Evolutionary conservation across 1,139 yeast species (phyloP), one percentile per base, ranked within the genome.

Genomic region (Saccharomyces hybrid): DNA sequence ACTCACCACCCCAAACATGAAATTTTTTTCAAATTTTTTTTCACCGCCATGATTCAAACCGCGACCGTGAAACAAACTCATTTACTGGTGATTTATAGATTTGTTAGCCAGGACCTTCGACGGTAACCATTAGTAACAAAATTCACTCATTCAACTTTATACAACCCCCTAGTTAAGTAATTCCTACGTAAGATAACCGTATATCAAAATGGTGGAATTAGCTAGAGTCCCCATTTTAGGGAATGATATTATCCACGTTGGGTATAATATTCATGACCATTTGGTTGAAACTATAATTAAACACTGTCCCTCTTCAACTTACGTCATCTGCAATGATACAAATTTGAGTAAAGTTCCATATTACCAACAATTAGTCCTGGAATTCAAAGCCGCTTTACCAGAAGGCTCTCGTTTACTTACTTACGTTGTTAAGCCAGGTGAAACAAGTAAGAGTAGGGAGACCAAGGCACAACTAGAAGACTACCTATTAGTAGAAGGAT

Each of bases 401-500:
- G 72, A 70, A 7, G 67, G 61, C 2, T 78, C 91, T 2, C 79
- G 98, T 60, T 72, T 95, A 46, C 75, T 95, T 55, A 77, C 82
- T 26, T 91, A 86, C 69, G 77, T 79, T 13, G 88, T 95, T 19
- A 77, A 95, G 5, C 99, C 99, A 0, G 99, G 99, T 49, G 99
- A 95, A 71, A 83, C 89, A 54, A 86, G 88, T 70, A 95, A 95
- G 75, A 86, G 82, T 59, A 80, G 99, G 62, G 82, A 82, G 54
- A 90, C 97, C 47, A 95, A 95, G 72, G 98, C 95, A 27, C 84
- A 83, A 25, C 91, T 95, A 56, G 99, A 95, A 73, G 99, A 95
- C 73, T 93, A 80, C 72, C 75, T 95, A 68, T 78, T 95, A 60
- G 68, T 74, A n/a, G 75, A 88, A 66, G 96, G 96, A 27, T 95